phyloP scores from a whole-genome alignment of 2,329 filamentous ascomycete genomes.

The Ophiostoma himal-ulmi region DNA sequence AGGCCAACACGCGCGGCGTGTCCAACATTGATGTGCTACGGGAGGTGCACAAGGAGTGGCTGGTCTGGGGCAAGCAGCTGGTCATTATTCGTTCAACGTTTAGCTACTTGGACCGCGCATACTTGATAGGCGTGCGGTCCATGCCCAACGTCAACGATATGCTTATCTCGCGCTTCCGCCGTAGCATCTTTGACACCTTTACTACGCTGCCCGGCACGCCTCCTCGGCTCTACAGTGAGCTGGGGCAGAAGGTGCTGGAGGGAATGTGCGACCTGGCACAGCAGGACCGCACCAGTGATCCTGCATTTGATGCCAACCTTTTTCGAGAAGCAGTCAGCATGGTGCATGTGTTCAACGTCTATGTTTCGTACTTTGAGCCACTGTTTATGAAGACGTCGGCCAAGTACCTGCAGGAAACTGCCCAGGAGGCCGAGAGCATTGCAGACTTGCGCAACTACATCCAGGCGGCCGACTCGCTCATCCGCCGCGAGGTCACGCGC shows the following conservation, averaged over 20 bases:
- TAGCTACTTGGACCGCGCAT: constrained; percentile 89
- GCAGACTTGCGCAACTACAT: constrained; percentile 68
- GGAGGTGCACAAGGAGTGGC: constrained; percentile 57
- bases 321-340: constrained; percentile 72
- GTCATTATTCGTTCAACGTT: constrained; percentile 82
- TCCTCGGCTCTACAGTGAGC: constrained; percentile 20
- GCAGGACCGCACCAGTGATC: constrained; percentile 57
- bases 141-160: constrained; percentile 72
- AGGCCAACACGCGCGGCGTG: constrained; percentile 43
- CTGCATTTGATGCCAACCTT: constrained; percentile 55
- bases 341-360: constrained; percentile 78
- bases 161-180: constrained; percentile 68
- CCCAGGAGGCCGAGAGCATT: constrained; percentile 55
- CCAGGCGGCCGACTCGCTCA: constrained; percentile 58
- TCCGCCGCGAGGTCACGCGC: constrained; percentile 65
- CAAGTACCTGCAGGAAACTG: constrained; percentile 63
- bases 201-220: constrained; percentile 8
- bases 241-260: constrained; percentile 38
- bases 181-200: constrained; percentile 42
- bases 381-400: constrained; percentile 58
- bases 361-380: constrained; percentile 73
- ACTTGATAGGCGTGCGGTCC: constrained; percentile 68
- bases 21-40: constrained; percentile 60
- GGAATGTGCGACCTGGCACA: constrained; percentile 74
- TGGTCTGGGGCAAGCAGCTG: constrained; percentile 69